Evolutionary conservation across 2,329 filamentous ascomycete species (phyloP), one percentile per base, ranked within the genome.

Genomic region (Aphanoascus verrucosus): DNA sequence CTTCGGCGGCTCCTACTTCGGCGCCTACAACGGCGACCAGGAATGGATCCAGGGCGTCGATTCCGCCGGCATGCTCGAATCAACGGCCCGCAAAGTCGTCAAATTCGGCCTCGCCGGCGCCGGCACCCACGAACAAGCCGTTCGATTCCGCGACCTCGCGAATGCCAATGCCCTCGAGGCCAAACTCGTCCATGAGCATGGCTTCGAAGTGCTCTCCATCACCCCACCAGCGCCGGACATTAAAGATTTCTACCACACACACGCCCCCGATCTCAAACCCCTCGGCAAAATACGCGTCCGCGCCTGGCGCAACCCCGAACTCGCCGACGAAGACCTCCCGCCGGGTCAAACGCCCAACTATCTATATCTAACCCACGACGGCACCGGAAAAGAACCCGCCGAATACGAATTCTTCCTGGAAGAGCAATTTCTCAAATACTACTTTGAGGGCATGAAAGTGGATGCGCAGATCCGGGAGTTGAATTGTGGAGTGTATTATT

Each of bases 361-460:
- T n/a, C n/a, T 56, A 11, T 59, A 56, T n/a, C n/a, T 56, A 11
- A 62, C 63, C 62, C 55, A 60, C 9, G 51, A 58, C 5, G 58
- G 58, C 4, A 60, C 66, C 42, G 66, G 72, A 23, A 60, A 61
- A n/a, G n/a, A n/a, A 2, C 57, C 68, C 15, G 61, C 64, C 28
- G 62, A 71, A 52, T 73, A 74, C 47, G 70, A 74, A 11, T 83
- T 94, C 58, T 80, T 85, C 62, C 63, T 95, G 2, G 89, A 95
- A 56, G 77, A 81, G 23, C 66, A 75, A 3, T 65, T 80, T 1
- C 68, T 85, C 15, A 56, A 72, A 28, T 71, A 79, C 53, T 79
- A 85, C 62, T 77, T 79, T 55, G 67, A 76, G 0, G 86, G 88
- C 0, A 79, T 85, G 74, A 85, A 83, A 65, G 61, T 86, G 34